phyloP scores from a whole-genome alignment of 768 basidiomycete species.

The Cubamyces lactineus region DNA sequence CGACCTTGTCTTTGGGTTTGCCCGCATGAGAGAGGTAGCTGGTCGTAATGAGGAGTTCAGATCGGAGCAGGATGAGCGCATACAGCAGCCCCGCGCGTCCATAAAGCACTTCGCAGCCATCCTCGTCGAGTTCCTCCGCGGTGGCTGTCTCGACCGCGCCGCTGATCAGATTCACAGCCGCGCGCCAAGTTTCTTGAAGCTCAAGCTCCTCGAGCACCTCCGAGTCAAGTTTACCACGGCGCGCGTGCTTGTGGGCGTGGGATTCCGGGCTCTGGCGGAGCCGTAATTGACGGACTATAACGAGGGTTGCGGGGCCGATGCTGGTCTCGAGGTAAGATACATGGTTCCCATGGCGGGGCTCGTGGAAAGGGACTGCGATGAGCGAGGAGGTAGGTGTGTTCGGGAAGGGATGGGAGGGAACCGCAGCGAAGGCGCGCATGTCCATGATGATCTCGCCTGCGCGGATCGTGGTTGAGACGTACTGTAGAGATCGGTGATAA shows the following conservation, averaged over 20 bases:
- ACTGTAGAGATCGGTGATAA: not conserved
- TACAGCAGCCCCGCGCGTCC: conserved; percentile 62
- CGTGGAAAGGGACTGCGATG: conserved; percentile 14
- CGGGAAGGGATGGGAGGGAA: conserved; percentile 15
- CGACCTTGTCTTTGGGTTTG: conserved; percentile 21
- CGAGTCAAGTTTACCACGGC: conserved; percentile 8
- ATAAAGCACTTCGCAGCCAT: conserved; percentile 60
- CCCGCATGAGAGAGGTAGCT: conserved; percentile 12
- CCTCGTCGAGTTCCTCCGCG: conserved; percentile 38
- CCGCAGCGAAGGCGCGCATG: conserved; percentile 20
- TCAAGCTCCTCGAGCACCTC: conserved; percentile 21
- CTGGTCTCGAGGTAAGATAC: conserved; percentile 36
- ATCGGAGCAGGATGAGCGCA: conserved; percentile 51
- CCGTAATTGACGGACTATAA: conserved; percentile 30
- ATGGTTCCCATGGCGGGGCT: conserved; percentile 18
- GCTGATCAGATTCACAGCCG: conserved; percentile 20
- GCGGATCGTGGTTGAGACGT: not conserved
- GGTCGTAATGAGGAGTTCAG: conserved; percentile 25
- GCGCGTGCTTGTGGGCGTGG: conserved; percentile 9
- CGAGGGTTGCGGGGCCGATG: conserved; percentile 34
- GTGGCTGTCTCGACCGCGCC: conserved; percentile 22
- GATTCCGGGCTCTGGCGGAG: conserved; percentile 15
- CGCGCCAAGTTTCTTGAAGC: conserved; percentile 17
- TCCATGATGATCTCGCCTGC: conserved; percentile 33
- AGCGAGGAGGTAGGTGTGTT: conserved; percentile 12